phyloP scores from a whole-genome alignment of 139 green algal genomes.

The Closterium sp. region DNA sequence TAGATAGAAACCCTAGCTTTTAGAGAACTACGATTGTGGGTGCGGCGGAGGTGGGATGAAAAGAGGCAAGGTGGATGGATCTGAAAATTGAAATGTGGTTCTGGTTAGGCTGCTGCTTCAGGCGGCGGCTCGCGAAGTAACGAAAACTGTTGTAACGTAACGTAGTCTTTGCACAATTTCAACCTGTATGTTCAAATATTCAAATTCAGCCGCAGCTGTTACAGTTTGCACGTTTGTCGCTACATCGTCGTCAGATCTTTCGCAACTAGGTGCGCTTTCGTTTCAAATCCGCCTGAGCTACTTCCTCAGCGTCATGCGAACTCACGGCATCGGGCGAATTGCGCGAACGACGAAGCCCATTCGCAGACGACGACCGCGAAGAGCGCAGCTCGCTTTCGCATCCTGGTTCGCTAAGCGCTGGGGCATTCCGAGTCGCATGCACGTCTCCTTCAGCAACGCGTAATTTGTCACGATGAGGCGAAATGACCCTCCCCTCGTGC shows the following conservation, averaged over 20 bases:
- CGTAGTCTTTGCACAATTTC: too few species aligned
- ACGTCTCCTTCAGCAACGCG: background rate
- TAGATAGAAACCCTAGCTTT: background rate
- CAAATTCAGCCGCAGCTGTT: background rate
- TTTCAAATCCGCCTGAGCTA: background rate
- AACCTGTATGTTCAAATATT: background rate
- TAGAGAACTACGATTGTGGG: too few species aligned
- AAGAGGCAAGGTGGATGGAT: too few species aligned
- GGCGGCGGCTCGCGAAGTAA: too few species aligned
- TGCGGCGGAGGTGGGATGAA: too few species aligned
- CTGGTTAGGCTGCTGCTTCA: too few species aligned
- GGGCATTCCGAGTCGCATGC: background rate
- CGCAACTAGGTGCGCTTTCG: background rate
- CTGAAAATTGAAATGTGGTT: too few species aligned
- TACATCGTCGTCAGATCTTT: background rate
- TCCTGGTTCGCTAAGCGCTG: background rate
- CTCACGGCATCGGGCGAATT: background rate
- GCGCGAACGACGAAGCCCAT: background rate
- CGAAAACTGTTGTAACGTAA: too few species aligned
- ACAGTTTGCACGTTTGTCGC: background rate
- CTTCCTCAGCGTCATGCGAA: background rate
- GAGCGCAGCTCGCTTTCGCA: background rate
- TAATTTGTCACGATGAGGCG: background rate
- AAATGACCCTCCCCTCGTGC: background rate
- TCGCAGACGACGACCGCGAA: background rate